Evolutionary conservation across 345 rosid genomes (phyloP).

Genomic region (Sapria himalayana): DNA sequence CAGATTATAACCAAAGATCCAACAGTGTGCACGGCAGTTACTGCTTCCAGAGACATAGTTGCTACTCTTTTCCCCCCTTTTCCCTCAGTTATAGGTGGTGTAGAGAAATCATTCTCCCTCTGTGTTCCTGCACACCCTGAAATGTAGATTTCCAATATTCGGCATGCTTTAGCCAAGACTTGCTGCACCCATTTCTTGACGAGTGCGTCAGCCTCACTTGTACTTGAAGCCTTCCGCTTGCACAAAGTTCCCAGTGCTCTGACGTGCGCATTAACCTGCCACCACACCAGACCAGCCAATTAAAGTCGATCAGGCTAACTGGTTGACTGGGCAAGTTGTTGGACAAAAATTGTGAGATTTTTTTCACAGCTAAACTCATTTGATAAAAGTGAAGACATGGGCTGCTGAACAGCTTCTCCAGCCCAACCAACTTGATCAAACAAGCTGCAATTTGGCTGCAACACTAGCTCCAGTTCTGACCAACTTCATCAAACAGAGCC

Average conservation of each 20-base stretch:
- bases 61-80: slow-evolving; percentile 29
- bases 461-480: too few relatives aligned
- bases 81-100: slow-evolving; percentile 37
- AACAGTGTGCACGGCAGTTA: slow-evolving; percentile 49
- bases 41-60: slow-evolving; percentile 23
- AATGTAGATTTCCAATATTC: slow-evolving; percentile 42
- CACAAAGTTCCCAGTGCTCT: slow-evolving; percentile 76
- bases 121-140: slow-evolving; percentile 19
- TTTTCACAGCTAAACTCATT: too few relatives aligned
- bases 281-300: slow-evolving; percentile 12
- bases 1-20: slow-evolving; percentile 58
- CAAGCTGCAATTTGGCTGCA: too few relatives aligned
- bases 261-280: slow-evolving; percentile 84
- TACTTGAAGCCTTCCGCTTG: slow-evolving; percentile 37
- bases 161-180: slow-evolving; percentile 39
- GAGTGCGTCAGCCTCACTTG: slow-evolving; percentile 43
- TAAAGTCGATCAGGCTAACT: too few relatives aligned
- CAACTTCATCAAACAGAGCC: too few relatives aligned
- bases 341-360: too few relatives aligned
- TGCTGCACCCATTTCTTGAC: slow-evolving; percentile 51
- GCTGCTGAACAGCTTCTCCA: too few relatives aligned
- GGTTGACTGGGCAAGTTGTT: too few relatives aligned
- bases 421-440: too few relatives aligned
- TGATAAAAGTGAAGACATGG: too few relatives aligned
- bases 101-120: slow-evolving; percentile 21